Conservation (phyloP, 2,329 filamentous ascomycete genomes). For the Fusarium albosuccineum region DNA sequence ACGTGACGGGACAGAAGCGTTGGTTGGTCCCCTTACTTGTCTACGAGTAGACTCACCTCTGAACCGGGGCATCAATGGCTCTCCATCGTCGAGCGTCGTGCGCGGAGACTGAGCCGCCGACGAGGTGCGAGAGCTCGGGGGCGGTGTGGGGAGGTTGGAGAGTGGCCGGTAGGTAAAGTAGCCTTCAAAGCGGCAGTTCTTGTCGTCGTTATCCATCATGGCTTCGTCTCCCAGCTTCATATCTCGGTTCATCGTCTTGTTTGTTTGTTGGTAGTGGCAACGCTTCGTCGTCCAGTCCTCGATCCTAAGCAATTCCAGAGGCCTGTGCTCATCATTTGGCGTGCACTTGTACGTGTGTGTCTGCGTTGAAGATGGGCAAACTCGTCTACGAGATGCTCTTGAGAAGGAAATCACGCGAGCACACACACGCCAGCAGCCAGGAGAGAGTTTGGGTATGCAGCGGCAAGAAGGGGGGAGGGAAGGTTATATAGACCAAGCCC, state of each 20-base stretch:
- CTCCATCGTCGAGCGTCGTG: slow-evolving; percentile 59
- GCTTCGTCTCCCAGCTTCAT: slow-evolving; percentile 35
- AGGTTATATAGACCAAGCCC: slow-evolving; percentile 45
- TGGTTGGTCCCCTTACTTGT: slow-evolving; percentile 7
- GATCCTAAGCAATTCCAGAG: slow-evolving; percentile 36
- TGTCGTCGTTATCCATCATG: slow-evolving; percentile 33
- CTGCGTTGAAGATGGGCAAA: slow-evolving; percentile 19
- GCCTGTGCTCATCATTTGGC: slow-evolving; percentile 43
- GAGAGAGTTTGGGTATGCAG: slow-evolving; percentile 33
- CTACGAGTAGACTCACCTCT: slow-evolving; percentile 50
- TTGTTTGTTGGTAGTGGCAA: slow-evolving; percentile 26
- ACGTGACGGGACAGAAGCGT: slow-evolving; percentile 12
- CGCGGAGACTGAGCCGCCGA: slow-evolving; percentile 60
- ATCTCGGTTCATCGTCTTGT: slow-evolving; percentile 39
- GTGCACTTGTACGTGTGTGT: slow-evolving; percentile 26
- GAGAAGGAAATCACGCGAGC: slow-evolving; percentile 45
- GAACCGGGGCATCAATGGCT: slow-evolving; percentile 55
- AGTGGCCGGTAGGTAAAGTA: slow-evolving; percentile 76
- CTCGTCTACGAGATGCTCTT: slow-evolving; percentile 39
- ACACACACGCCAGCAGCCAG: slow-evolving; percentile 38
- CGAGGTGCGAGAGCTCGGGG: slow-evolving; percentile 64
- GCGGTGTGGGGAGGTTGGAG: slow-evolving; percentile 76
- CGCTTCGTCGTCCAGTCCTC: slow-evolving; percentile 38
- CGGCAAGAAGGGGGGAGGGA: slow-evolving; percentile 27
- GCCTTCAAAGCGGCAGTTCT: slow-evolving; percentile 52